Conservation (phyloP, 164 flowering plant genomes). For the Dillenia suffruticosa region DNA sequence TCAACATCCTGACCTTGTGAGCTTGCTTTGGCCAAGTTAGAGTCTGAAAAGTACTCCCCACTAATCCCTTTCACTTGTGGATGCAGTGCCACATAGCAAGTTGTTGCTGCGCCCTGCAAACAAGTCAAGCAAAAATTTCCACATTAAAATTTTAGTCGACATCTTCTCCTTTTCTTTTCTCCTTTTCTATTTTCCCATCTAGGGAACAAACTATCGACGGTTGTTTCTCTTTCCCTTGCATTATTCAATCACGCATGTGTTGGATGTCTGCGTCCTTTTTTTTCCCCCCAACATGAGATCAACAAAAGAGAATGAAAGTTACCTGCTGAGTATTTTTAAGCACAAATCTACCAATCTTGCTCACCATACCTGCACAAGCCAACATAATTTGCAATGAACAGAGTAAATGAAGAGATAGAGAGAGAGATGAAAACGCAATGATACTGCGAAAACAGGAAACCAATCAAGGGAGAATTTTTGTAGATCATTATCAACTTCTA, state of each 20-base stretch:
- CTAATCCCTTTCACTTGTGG: constrained; percentile 57
- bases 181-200: too few relatives aligned
- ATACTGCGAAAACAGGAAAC: too few relatives aligned
- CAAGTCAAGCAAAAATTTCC: not conserved
- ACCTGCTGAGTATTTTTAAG: constrained; percentile 63
- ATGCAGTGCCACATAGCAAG: constrained; percentile 74
- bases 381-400: constrained; percentile 3
- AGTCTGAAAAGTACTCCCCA: constrained; percentile 57
- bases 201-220: too few relatives aligned
- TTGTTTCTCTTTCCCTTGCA: too few relatives aligned
- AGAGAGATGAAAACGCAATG: too few relatives aligned
- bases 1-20: constrained; percentile 37
- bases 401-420: not conserved
- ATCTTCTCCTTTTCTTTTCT: too few relatives aligned
- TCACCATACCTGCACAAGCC: constrained; percentile 33
- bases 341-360: constrained; percentile 23
- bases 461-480: too few relatives aligned
- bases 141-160: too few relatives aligned
- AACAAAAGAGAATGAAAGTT: not conserved
- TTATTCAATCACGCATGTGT: too few relatives aligned
- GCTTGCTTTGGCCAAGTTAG: constrained; percentile 41
- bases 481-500: too few relatives aligned
- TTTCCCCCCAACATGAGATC: too few relatives aligned
- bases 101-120: constrained; percentile 76
- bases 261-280: too few relatives aligned